Evolutionary conservation across 2,329 filamentous ascomycete species (phyloP), one percentile per base, ranked within the genome.

Genomic region (Hypoxylon sp.): DNA sequence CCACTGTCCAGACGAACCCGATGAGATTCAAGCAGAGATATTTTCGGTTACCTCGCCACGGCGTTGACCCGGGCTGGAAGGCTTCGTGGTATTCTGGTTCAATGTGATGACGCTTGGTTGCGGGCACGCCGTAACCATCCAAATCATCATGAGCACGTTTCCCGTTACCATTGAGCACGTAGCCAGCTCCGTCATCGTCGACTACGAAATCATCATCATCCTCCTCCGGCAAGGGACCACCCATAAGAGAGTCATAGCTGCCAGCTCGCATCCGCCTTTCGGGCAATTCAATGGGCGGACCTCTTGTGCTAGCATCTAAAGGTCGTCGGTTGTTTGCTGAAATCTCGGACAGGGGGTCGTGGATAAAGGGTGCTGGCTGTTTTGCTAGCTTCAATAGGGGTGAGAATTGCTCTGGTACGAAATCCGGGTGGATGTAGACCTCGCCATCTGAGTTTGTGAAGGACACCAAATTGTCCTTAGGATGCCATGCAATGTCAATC

Each of bases 1-100:
- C 90, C 12, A 99, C 90, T 0, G 93, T 97, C 91, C 94, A 99
- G 6, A 97, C 90, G 66, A 95, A 94, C 1, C 95, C 94, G 43
- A 92, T 90, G 51, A 99, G 76, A 67, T 97, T 97, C 29, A 97
- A 81, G 66, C 91, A 96, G 1, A 99, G 80, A 67, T 99, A 96
- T 67, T 93, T 90, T 57, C 94, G 82, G 69, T 96, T 94, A 1
- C 94, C 94, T 56, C 91, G 85, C 95, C 94, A 99, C 0, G 93
- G 93, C 0, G 94, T 99, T 44, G 91, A 92, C 1, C 94, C 93
- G 0, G 93, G 90, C 69, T 99, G 95, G 69, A 99, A 96, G 2
- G 93, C 75, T 43, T 88, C 84, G 63, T 99, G 95, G 25, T 89
- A 82, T 62, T 85, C 81, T 1, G 91, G 87, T 58, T 84, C 62